Evolutionary conservation across 176 grass and related monocot genomes (phyloP), one percentile per base, ranked within the genome.

Genomic region (Raddia distichophylla): DNA sequence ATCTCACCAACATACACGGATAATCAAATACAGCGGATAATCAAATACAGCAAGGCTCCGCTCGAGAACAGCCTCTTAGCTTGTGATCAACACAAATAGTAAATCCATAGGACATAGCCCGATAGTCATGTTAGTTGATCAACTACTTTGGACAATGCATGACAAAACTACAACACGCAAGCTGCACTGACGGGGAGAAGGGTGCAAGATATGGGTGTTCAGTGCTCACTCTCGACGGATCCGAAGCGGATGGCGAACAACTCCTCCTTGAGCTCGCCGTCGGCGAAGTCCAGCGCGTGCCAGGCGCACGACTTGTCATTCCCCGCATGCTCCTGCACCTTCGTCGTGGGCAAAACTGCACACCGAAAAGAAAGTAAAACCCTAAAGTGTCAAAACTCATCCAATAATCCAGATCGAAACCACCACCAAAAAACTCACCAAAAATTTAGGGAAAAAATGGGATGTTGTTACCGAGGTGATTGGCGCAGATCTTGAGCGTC

Each of bases 401-500:
- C 65, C 10, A 13, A 52, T 19, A 11, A 65, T 67, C 7, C 20
- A 73, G 52, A 84, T 77, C 60, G 43, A 77, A 90, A 78, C 33
- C 75, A 48, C 32, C 20, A 71, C 18, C 6, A 11, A 56, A 40
- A 77, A 80, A 70, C 40, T 17, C 11, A 37, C 6, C 43, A 22
- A 45, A 62, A 40, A 50, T 5, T n/a, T 0, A 0, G 1, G 2
- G 60, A 48, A 49, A 59, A 48, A 69, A 68, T 27, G 27, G 5
- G 59, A 63, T 2, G 40, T 8, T 46, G 27, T 5, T 76, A 96
- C 93, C 93, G 17, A 93, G 87, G 65, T 96, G 93, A 44, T 96
- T 96, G 10, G 93, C 93, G 54, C 93, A 96, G 86, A 96, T 96
- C 88, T 96, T 96, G 12, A 96, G 93, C 2, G 93, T 96, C 79